Base-by-base conservation (phyloP, 1,139 yeast genomes). In the Magnusiomyces fungicola region DNA sequence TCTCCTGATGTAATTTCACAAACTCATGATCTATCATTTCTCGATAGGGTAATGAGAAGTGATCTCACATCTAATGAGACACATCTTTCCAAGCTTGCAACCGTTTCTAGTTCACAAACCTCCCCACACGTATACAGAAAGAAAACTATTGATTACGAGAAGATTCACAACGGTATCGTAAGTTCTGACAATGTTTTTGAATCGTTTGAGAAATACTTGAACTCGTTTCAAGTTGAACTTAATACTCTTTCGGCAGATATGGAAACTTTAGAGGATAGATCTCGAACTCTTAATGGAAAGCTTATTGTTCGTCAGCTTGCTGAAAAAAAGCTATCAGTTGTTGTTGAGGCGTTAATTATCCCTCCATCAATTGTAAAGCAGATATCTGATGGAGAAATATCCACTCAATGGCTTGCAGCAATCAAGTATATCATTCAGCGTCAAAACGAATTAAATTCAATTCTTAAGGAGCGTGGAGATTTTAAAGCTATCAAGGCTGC, bases 331-430 rank as follows among this genome's bases (percentile, higher is more conserved):
- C 73, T 89, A 52, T 77, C 81, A 14, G 95, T 95, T 0, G 69
- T 86, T 14, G 81, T 89, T 0, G 74, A 83, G 37, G 92, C 86
- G 56, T 69, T 85, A 24, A 72, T 85, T 55, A 76, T 89, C 3
- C 86, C 96, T 0, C 95, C 96, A 72, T 55, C 60, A 25, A 62
- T 61, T 44, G 68, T 61, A 45, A 55, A 49, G 40, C 63, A 61
- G 37, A 59, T 67, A 16, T 58, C 61, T 7, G 61, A 61, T 32
- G 65, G 66, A 27, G 66, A 65, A 21, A 58, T 67, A 16, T 58
- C 62, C 19, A 58, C 67, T 0, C 63, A 60, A 39, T 67, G 69
- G 69, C 56, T 64, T n/a, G 65, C 64, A 2, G 62, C 69, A 12
- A 52, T 67, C 36, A 56, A 60, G 18, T 59, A 61, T 33, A 52